These are phyloP conservation scores for Phlyctochytrium planicorne DNA, from an alignment of 192 early-diverging fungal species.

Conservation along the genomic window DNA sequence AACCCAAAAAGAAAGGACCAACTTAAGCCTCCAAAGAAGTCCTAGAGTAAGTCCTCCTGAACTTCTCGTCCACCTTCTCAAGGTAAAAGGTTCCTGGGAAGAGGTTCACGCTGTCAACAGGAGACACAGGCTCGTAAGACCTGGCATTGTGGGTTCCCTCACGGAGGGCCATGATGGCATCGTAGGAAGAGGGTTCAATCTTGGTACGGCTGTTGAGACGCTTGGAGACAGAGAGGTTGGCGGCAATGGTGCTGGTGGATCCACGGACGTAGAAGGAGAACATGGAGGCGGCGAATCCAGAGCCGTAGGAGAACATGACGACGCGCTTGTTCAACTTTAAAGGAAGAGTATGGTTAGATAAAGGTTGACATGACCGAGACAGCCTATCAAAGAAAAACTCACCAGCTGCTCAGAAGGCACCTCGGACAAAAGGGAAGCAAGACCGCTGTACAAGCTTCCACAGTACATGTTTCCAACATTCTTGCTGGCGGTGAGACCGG, in stretches of 20 bases:
- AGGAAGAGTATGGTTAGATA: slow-evolving; percentile 36
- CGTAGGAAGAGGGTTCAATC: slow-evolving; percentile 75
- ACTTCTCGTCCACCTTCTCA: slow-evolving; percentile 85
- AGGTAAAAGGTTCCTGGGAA: slow-evolving; percentile 88
- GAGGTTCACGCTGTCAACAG: slow-evolving; percentile 59
- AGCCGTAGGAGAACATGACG: slow-evolving; percentile 92
- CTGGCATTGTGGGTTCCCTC: slow-evolving; percentile 82
- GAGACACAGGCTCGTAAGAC: slow-evolving; percentile 76
- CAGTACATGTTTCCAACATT: slow-evolving; percentile 97
- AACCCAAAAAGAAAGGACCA: too few species aligned
- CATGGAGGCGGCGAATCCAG: slow-evolving; percentile 91
- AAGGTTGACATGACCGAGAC: background rate
- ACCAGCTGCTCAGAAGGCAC: slow-evolving; percentile 66
- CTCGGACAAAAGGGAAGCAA: slow-evolving; percentile 78
- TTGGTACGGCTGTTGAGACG: slow-evolving; percentile 75
- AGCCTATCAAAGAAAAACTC: slow-evolving; percentile 16
- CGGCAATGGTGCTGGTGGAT: slow-evolving; percentile 60
- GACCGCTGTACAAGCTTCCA: slow-evolving; percentile 69
- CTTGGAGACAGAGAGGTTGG: slow-evolving; percentile 61
- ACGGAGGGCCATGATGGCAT: slow-evolving; percentile 77
- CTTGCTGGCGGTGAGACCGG: slow-evolving; percentile 75
- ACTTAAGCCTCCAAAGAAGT: too few species aligned
- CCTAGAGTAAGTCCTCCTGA: slow-evolving; percentile 76
- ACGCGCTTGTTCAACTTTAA: slow-evolving; percentile 84
- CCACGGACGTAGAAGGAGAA: slow-evolving; percentile 83